Evolutionary conservation across 306 rosid species (phyloP), one percentile per base, ranked within the genome.

Genomic region (Nissolia schottii): DNA sequence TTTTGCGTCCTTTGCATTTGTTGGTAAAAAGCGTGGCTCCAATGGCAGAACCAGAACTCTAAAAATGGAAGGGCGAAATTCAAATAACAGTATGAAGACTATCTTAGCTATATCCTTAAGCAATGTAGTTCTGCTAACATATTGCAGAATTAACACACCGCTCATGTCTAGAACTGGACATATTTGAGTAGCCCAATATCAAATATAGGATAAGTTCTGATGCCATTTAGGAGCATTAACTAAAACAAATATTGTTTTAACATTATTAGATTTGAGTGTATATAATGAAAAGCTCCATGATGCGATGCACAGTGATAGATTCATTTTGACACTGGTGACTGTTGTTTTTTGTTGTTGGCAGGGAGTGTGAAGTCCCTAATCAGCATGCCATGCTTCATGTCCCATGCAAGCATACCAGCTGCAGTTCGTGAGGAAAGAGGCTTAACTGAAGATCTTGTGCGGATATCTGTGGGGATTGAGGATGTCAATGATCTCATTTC

Each of bases 311-410:
- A 14, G 14, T 43, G n/a, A 9, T 43, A 43, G 50, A 43, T 43
- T 13, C 19, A 43, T 2, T 43, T 43, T 14, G 7, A 14, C 19
- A 3, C 7, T 43, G 8, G 54, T 16, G 55, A 19, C 3, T 20
- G 11, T 37, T 18, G 11, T 20, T n/a, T 62, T 62, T 55, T 67
- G 19, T 61, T 55, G 19, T 76, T 59, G 69, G 50, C 84, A 94
- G 96, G 97, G 71, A 91, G 97, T 72, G 96, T 91, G 25, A 87
- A 94, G 87, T 94, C 98, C 69, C 92, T 94, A 3, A 91, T 91
- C 59, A 89, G 96, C 87, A 40, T 93, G 85, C 97, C 97, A 4
- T 87, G 89, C 77, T 85, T 89, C 66, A 89, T 87, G 96, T 85
- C 96, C 34, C 96, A 85, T 70, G 96, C 96, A 63, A 80, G 86